Evolutionary conservation across 768 basidiomycete genomes (phyloP).

Genomic region (Termitomyces sp.): DNA sequence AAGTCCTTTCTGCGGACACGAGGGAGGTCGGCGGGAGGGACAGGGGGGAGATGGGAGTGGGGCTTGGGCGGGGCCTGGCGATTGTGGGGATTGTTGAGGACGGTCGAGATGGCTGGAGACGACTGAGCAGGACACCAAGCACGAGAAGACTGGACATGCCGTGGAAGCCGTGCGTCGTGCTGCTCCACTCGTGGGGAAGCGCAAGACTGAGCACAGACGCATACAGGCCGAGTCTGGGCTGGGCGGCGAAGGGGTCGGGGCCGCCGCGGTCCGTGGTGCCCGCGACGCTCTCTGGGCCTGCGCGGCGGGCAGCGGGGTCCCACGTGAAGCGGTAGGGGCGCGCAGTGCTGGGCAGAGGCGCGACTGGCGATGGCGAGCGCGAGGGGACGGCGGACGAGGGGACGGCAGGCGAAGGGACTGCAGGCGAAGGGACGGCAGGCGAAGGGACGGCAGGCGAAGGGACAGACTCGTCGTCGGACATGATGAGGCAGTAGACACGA

Average conservation of each 20-base stretch:
- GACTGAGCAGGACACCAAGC: neutral
- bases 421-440: too few species aligned
- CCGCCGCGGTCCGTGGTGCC: constrained; percentile 61
- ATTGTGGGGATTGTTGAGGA: constrained; percentile 87
- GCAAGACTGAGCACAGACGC: constrained; percentile 29
- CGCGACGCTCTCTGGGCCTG: constrained; percentile 67
- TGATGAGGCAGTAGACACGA: too few species aligned
- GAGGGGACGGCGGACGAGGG: constrained; percentile 49
- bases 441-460: too few species aligned
- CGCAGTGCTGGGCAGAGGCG: constrained; percentile 37
- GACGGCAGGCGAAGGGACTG: too few species aligned
- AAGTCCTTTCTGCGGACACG: constrained; percentile 82
- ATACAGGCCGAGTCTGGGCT: too few species aligned
- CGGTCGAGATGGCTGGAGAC: constrained; percentile 80
- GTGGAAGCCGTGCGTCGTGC: constrained; percentile 82
- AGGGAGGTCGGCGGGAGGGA: constrained; percentile 68
- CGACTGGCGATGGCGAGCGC: constrained; percentile 47
- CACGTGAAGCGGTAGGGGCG: constrained; percentile 72
- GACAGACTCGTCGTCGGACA: too few species aligned
- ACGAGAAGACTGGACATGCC: constrained; percentile 39
- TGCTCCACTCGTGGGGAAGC: constrained; percentile 69
- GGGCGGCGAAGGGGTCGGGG: constrained; percentile 45
- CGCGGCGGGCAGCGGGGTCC: constrained; percentile 52
- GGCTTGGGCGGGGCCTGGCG: constrained; percentile 83
- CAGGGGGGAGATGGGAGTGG: constrained; percentile 70